A percentile compares a stretch with the other conserved stretches of the same genome.
These are phyloP conservation scores for Casuarina cunninghamiana DNA, from an alignment of 306 rosid species.

Conservation along the genomic window DNA sequence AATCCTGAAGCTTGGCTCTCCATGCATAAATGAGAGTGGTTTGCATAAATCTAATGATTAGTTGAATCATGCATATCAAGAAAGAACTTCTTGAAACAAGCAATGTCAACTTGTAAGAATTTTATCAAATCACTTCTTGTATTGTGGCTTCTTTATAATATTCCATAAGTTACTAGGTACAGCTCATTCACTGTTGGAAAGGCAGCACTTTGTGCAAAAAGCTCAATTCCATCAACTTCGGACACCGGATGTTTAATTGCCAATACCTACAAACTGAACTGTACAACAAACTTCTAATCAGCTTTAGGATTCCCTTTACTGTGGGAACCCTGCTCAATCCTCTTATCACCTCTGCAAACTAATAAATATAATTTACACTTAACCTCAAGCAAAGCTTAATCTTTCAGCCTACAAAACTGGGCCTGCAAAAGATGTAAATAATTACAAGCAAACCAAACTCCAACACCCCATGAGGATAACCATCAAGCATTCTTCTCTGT, in stretches of 20 bases:
- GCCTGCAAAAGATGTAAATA: conserved; percentile 40
- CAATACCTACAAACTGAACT: conserved; percentile 56
- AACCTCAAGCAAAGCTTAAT: conserved; percentile 42
- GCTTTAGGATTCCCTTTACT: conserved; percentile 37
- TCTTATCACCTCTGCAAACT: conserved; percentile 29
- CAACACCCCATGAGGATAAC: conserved; percentile 13
- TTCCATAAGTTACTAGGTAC: conserved; percentile 33
- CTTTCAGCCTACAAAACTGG: conserved; percentile 68
- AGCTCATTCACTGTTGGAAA: conserved; percentile 20
- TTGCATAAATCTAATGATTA: not conserved
- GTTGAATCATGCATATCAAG: not conserved
- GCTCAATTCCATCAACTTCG: conserved; percentile 27
- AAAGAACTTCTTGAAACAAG: not conserved
- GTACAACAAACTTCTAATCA: conserved; percentile 61
- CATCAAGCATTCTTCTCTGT: conserved; percentile 7
- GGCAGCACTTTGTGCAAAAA: conserved; percentile 23
- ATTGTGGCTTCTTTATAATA: conserved; percentile 29
- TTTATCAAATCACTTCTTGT: conserved; percentile 12
- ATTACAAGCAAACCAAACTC: conserved; percentile 51
- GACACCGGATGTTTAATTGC: conserved; percentile 40
- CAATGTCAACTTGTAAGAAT: not conserved
- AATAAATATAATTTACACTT: conserved; percentile 66
- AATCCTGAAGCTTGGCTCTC: not conserved
- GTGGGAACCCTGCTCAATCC: conserved; percentile 46
- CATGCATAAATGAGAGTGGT: not conserved